A percentile compares a stretch with the other conserved stretches of the same genome.
These are phyloP conservation scores for Penicillium sp. DNA, from an alignment of 2,329 filamentous ascomycete species.

Conservation along the genomic window DNA sequence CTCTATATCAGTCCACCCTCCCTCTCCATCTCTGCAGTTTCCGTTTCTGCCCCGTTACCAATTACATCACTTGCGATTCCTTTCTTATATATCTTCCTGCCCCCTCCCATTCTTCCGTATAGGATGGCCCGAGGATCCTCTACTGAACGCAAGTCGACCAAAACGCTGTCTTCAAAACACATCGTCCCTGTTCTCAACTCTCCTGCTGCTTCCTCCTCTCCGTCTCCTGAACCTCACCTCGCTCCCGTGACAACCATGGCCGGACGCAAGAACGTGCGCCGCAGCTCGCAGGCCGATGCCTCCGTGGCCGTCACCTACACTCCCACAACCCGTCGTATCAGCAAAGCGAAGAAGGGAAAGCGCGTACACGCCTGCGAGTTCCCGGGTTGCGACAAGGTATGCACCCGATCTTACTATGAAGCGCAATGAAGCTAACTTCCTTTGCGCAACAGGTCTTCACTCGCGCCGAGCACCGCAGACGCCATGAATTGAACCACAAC, in stretches of 20 bases:
- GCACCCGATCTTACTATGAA: conserved; percentile 14
- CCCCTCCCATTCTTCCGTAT: conserved; percentile 2
- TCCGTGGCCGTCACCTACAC: conserved; percentile 45
- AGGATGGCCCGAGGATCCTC: conserved; percentile 26
- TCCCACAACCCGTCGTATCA: conserved; percentile 50
- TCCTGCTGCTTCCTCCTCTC: conserved; percentile 18
- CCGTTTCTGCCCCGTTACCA: conserved; percentile 4
- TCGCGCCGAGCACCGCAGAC: conserved; percentile 48
- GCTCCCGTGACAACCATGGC: conserved; percentile 16
- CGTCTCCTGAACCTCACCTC: conserved; percentile 14
- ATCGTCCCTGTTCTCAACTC: conserved; percentile 23
- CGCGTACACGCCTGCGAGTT: conserved; percentile 50
- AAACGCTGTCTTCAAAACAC: conserved; percentile 19
- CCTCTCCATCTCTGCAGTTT: conserved; percentile 20
- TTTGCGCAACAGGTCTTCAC: conserved; percentile 45
- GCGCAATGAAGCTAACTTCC: conserved; percentile 10
- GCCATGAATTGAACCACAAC: conserved; percentile 53
- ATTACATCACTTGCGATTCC: conserved; percentile 6
- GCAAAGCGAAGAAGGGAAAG: conserved; percentile 54
- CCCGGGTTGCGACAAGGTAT: conserved; percentile 49
- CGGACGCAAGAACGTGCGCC: conserved; percentile 29
- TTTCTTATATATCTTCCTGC: conserved; percentile 16
- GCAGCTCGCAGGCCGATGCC: conserved; percentile 30
- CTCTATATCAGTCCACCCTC: conserved; percentile 28
- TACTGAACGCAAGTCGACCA: conserved; percentile 19